These are phyloP conservation scores for Cladorrhinum sp. DNA, from an alignment of 2,329 filamentous ascomycete genomes.

Conservation along the genomic window DNA sequence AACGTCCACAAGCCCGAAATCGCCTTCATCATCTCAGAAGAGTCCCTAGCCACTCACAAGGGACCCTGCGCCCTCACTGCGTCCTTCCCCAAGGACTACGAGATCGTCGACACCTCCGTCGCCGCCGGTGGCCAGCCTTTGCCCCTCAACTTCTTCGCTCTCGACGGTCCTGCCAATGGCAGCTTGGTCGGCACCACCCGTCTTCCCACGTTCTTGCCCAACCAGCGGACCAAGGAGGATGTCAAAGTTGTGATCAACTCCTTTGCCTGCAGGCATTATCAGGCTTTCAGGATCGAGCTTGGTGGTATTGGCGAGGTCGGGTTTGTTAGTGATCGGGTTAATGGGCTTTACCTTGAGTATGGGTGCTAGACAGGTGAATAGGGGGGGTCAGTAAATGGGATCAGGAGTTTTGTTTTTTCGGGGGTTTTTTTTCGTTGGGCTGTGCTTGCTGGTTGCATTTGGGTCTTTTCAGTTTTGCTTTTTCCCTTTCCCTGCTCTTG, in stretches of 20 bases:
- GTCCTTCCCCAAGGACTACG: conserved; percentile 29
- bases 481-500: neutral
- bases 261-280: conserved; percentile 28
- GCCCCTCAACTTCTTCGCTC: conserved; percentile 21
- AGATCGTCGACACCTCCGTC: conserved; percentile 25
- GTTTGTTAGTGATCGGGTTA: neutral
- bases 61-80: conserved; percentile 31
- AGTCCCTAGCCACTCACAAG: neutral
- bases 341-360: neutral
- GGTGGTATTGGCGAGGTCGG: conserved; percentile 4
- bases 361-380: neutral
- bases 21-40: conserved; percentile 16
- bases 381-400: too few species aligned
- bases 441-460: neutral
- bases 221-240: conserved; percentile 8
- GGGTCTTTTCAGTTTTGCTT: neutral
- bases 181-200: conserved; percentile 26
- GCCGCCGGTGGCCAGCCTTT: conserved; percentile 13
- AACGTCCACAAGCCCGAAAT: neutral
- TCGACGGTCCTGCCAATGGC: conserved; percentile 25
- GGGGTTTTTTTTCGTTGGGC: neutral
- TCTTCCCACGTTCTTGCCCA: conserved; percentile 18
- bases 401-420: neutral
- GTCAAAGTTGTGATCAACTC: conserved; percentile 26
- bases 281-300: conserved; percentile 27